A percentile compares a stretch with the other conserved stretches of the same genome.
phyloP scores from a whole-genome alignment of 352 stramenopile genomes.

The Lagenidium giganteum region DNA sequence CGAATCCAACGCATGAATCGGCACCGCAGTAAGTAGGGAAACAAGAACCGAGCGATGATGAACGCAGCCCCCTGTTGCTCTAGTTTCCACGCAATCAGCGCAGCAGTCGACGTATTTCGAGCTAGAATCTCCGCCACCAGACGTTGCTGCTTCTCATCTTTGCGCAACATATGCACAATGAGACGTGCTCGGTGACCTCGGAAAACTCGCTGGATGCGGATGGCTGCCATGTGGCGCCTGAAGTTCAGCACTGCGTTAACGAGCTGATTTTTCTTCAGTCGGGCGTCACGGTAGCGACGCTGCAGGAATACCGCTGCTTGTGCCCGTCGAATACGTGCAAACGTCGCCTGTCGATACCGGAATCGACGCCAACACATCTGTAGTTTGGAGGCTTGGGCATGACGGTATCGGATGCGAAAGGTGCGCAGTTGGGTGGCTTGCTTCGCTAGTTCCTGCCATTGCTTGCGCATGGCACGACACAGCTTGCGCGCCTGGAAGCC shows the following conservation, averaged over 20 bases:
- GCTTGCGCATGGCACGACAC: slow-evolving; percentile 17
- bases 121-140: slow-evolving; percentile 25
- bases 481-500: slow-evolving; percentile 27
- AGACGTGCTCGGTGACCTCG: slow-evolving; percentile 28
- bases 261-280: slow-evolving; percentile 31
- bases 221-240: slow-evolving; percentile 23
- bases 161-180: too few species aligned
- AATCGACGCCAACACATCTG: slow-evolving; percentile 44
- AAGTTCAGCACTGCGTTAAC: slow-evolving; percentile 28
- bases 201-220: slow-evolving; percentile 34
- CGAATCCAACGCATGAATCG: too few species aligned
- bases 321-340: slow-evolving; percentile 20
- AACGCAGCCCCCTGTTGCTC: slow-evolving; percentile 39
- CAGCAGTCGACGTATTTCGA: slow-evolving; percentile 31
- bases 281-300: slow-evolving; percentile 23
- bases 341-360: slow-evolving; percentile 16
- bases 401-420: slow-evolving; percentile 37
- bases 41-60: slow-evolving; percentile 35
- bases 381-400: slow-evolving; percentile 36
- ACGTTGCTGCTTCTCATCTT: slow-evolving; percentile 18
- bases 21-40: slow-evolving; percentile 31
- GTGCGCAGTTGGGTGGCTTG: slow-evolving; percentile 28
- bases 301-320: slow-evolving; percentile 29
- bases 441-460: slow-evolving; percentile 16
- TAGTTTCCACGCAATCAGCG: slow-evolving; percentile 35